Base-by-base conservation (phyloP, 129 eudicot species). In the Arctium lappa region DNA sequence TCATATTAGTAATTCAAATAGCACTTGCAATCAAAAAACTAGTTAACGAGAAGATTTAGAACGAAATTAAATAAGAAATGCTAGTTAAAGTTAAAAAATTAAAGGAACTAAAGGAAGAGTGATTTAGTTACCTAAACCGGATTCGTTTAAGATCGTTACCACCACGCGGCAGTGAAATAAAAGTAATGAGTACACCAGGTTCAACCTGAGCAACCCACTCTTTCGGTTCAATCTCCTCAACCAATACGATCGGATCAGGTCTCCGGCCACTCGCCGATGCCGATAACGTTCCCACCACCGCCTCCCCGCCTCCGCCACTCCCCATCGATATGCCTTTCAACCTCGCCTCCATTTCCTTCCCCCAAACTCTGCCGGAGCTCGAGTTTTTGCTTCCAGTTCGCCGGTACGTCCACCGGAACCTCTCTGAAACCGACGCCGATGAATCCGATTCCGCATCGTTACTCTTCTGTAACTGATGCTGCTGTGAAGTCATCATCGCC, bases 141-240 rank as follows among this genome's bases (percentile, higher is more conserved):
- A 94, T 94, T 1, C 95, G 88, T 89, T 91, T 94, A 33, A 94
- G 98, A 77, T 92, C 93, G 81, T 94, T 94, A 34, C 96, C 98
- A 48, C 97, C 94, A 66, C 88, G 83, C 3, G 94, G 97, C 79
- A 92, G 60, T 4, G 94, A 88, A 33, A 92, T 85, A 68, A 92
- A 92, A 3, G 94, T 92, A 38, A 92, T 92, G n/a, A 88, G 79
- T 18, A 92, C 94, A 0, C 97, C 97, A 12, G 93, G 93, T 80
- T 92, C 97, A 48, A 92, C 93, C 85, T 89, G 93, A 13, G 97
- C 97, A 71, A 92, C 92, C 94, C 97, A 92, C 86, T 92, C 97
- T 46, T 88, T 90, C 1, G 97, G 93, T 72, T 92, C 97, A 31
- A 53, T 81, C 75, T 92, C 97, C 70, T 92, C 92, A 18, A 82